Base-by-base conservation (phyloP, 2,329 filamentous ascomycete species). In the Fusarium irregulare region DNA sequence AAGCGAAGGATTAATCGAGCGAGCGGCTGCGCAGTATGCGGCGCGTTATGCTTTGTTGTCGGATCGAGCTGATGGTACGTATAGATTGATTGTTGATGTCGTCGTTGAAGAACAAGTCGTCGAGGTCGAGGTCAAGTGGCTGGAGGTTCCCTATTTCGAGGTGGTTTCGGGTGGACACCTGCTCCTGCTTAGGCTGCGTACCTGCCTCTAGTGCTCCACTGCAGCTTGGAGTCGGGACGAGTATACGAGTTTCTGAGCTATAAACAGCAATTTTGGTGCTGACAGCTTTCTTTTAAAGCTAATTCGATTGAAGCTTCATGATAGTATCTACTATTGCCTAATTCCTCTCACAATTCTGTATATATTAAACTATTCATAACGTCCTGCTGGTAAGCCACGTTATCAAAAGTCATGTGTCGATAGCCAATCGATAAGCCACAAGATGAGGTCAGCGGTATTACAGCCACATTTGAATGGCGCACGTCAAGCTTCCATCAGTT, bases 71-170 rank as follows among this genome's bases (percentile, higher is more conserved):
- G 28, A 42, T 47, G 34, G 32, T 41, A 41, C 25, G 32, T 45
- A 45, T 28, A 34, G 8, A 37, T 53, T 34, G 40, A 40, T 51
- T 51, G 58, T 44, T 53, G 44, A 55, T 44, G 49, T 59, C 21
- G 54, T 56, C 32, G 62, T 60, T 66, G 55, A 51, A 68, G 64
- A 69, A 66, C 67, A 73, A 63, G 59, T 72, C 70, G 70, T 72
- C 64, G 70, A 71, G 66, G 60, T 59, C 66, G 65, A 58, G 66
- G 67, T 66, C 49, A 59, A 55, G 70, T 72, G 70, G 70, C 70
- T 72, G 70, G 66, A 73, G 64, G 48, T 72, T 73, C 70, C 70
- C 66, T 72, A 72, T 68, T 66, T 72, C 63, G 63, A 73, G 56
- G 57, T 71, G 50, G 70, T 72, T 70, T 64, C 61, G 62, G 62